Percentiles rank a stretch among this genome's conserved stretches.
Evolutionary conservation across 495 filamentous ascomycete genomes (phyloP).

Genomic region (Pyrenula aspistea): DNA sequence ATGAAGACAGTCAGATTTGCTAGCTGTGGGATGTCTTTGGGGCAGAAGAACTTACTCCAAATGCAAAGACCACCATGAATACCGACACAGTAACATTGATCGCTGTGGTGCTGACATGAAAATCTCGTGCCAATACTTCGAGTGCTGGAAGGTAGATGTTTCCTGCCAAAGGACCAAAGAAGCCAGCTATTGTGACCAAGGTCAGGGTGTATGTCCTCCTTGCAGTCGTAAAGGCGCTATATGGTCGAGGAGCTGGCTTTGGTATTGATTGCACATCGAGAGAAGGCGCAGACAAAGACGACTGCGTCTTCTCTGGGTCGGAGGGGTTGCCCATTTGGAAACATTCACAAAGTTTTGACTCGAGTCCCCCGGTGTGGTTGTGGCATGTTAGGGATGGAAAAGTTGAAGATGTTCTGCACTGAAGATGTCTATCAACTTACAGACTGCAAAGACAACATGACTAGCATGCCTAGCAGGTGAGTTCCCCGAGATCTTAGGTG

Average conservation of each 20-base stretch:
- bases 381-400: background rate
- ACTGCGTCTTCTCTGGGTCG: background rate
- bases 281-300: background rate
- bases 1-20: background rate
- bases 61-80: constrained; percentile 18
- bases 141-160: constrained; percentile 19
- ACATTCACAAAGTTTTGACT: background rate
- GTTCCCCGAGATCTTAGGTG: background rate
- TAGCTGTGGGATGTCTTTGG: background rate
- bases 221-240: constrained; percentile 10
- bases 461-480: background rate
- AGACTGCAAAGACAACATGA: background rate
- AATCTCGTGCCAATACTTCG: constrained; percentile 10
- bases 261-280: background rate
- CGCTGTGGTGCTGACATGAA: constrained; percentile 8
- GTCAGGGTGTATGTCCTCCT: constrained; percentile 11
- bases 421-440: background rate
- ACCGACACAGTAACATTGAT: constrained; percentile 21
- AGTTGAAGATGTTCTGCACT: background rate
- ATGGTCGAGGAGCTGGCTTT: constrained; percentile 5
- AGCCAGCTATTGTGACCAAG: constrained; percentile 15
- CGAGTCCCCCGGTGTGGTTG: background rate
- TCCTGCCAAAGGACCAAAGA: constrained; percentile 17
- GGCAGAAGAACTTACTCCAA: constrained; percentile 9
- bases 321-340: background rate